Conservation (phyloP, 495 filamentous ascomycete genomes). For the Thozetella sp. region DNA sequence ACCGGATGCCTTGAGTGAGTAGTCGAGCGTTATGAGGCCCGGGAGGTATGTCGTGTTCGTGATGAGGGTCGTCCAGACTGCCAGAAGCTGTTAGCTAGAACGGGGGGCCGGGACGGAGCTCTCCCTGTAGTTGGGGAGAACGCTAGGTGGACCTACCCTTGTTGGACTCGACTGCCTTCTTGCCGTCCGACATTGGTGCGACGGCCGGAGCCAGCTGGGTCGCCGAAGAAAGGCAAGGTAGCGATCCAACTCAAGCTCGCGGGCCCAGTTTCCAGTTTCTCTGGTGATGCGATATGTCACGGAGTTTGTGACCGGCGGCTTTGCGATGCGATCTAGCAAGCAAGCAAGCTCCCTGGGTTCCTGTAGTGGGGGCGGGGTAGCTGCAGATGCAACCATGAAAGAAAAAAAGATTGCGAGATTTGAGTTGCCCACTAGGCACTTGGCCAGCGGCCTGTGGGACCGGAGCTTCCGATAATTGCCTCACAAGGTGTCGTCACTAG, state of each 20-base stretch:
- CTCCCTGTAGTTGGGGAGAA: not conserved
- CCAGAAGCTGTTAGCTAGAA: not conserved
- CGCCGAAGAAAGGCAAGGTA: too few relatives aligned
- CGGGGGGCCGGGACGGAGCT: not conserved
- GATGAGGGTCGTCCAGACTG: constrained; percentile 80
- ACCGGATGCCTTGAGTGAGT: constrained; percentile 57
- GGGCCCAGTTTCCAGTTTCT: too few relatives aligned
- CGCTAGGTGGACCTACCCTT: constrained; percentile 13
- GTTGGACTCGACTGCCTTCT: constrained; percentile 22
- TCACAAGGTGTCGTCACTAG: too few relatives aligned
- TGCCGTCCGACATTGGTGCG: constrained; percentile 15
- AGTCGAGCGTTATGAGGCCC: constrained; percentile 72
- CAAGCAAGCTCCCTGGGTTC: not conserved
- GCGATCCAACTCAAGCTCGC: too few relatives aligned
- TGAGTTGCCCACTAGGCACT: too few relatives aligned
- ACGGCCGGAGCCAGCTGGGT: too few relatives aligned
- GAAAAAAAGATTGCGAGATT: not conserved
- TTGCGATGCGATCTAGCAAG: too few relatives aligned
- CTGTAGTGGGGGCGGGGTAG: not conserved
- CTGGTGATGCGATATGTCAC: too few relatives aligned
- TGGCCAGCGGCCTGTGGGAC: too few relatives aligned
- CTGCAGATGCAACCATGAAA: not conserved
- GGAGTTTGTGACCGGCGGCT: too few relatives aligned
- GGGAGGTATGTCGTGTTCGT: constrained; percentile 75
- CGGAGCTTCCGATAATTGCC: too few relatives aligned